Evolutionary conservation across 1,139 yeast species (phyloP), one percentile per base, ranked within the genome.

Genomic region (Suhomyces bribrorum): DNA sequence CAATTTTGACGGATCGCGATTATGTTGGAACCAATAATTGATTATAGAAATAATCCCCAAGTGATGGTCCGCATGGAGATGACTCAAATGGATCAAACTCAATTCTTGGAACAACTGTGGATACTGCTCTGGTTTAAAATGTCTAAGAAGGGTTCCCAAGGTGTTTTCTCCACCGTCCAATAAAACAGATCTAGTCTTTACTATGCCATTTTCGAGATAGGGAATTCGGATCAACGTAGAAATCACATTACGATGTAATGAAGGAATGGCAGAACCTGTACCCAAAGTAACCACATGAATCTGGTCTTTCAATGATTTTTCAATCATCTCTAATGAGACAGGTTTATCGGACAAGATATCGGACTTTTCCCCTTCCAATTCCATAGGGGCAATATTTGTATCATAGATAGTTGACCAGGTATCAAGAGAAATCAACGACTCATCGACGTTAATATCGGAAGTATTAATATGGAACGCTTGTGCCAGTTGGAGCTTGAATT

Each of bases 11-110:
- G 62, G 54, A n/a, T 58, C 48, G n/a, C 39, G 43, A 17, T 56
- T 54, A 29, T 54, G 47, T 38, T 67, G 61, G 42, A 77, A 70
- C 96, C 97, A 88, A 48, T 79, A 79, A 29, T 73, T 72, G 23
- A 92, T 70, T 8, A 92, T 61, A 3, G 90, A 75, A 6, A 85
- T 64, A 4, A 86, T 72, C 1, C 99, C 99, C 32, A 92, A 64
- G 59, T 92, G 97, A 58, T 94, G 99, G 57, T 94, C 99, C 0
- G 98, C 98, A 63, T 94, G 99, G 49, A 92, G 68, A 66, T 94
- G 99, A 50, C 96, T 86, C 40, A 94, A 68, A 53, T 79, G 86
- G 15, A 92, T 67, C 45, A 87, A 47, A 17, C 74, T 66, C 43
- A 90, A 61, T 51, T 89, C 94, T 29, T 63, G 51, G 30, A 83